Conservation (phyloP, 129 eudicot genomes). For the Scalesia atractyloides region DNA sequence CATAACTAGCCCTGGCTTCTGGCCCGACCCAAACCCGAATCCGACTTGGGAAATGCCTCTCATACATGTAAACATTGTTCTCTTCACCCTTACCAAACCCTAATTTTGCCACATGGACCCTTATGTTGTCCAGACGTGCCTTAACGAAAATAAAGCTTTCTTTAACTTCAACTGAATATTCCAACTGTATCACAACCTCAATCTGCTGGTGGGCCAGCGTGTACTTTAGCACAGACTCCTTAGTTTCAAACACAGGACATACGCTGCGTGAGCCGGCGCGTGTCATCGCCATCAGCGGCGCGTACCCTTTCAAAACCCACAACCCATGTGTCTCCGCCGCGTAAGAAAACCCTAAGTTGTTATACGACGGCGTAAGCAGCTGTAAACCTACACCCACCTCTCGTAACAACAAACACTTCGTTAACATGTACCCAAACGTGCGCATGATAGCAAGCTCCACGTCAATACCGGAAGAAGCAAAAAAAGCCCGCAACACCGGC, state of each 20-base stretch:
- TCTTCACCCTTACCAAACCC: slow-evolving; percentile 57
- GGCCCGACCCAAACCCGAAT: slow-evolving; percentile 88
- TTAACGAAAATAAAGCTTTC: slow-evolving; percentile 61
- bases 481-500: slow-evolving; percentile 61
- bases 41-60: slow-evolving; percentile 80
- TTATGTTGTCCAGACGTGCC: slow-evolving; percentile 72
- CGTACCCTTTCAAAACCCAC: slow-evolving; percentile 79
- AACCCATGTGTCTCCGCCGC: slow-evolving; percentile 75
- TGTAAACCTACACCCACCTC: slow-evolving; percentile 73
- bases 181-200: slow-evolving; percentile 77
- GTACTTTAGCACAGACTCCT: slow-evolving; percentile 75
- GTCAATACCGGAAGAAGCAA: slow-evolving; percentile 63
- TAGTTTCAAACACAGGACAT: slow-evolving; percentile 42
- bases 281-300: slow-evolving; percentile 61
- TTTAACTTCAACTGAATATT: slow-evolving; percentile 53
- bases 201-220: slow-evolving; percentile 86
- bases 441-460: slow-evolving; percentile 78
- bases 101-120: slow-evolving; percentile 70
- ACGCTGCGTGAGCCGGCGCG: slow-evolving; percentile 18
- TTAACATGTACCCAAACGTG: slow-evolving; percentile 84
- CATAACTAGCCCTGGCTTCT: slow-evolving; percentile 74
- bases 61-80: slow-evolving; percentile 36
- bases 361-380: slow-evolving; percentile 42
- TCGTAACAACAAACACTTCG: slow-evolving; percentile 66
- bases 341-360: slow-evolving; percentile 66